These are phyloP conservation scores for Tylopilus subfusipes DNA, from an alignment of 768 basidiomycete species.

Conservation along the genomic window DNA sequence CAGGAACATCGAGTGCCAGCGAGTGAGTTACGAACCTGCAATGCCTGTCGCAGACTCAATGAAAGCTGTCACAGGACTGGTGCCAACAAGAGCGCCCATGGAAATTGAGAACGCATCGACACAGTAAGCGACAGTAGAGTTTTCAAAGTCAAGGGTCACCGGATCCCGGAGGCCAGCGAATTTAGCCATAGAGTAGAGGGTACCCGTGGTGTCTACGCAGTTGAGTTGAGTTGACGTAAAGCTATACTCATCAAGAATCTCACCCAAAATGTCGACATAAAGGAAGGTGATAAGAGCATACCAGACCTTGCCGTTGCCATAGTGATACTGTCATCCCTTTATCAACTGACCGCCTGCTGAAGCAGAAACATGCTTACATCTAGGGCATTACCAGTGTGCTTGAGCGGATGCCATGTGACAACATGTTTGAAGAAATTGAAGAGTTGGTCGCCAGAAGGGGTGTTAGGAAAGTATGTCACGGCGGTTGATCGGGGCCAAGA, in stretches of 20 bases:
- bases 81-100: conserved; percentile 77
- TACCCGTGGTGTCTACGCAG: conserved; percentile 49
- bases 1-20: not conserved
- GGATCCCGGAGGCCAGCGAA: conserved; percentile 86
- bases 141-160: conserved; percentile 83
- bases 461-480: conserved; percentile 82
- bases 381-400: conserved; percentile 60
- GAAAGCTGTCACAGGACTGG: conserved; percentile 78
- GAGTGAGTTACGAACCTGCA: conserved; percentile 42
- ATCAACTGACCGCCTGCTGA: conserved; percentile 1
- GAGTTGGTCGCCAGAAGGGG: conserved; percentile 57
- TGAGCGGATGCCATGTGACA: conserved; percentile 66
- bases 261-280: conserved; percentile 82
- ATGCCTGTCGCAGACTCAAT: conserved; percentile 84
- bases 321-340: conserved; percentile 38
- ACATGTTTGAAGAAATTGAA: conserved; percentile 87
- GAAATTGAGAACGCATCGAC: conserved; percentile 79
- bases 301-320: conserved; percentile 73
- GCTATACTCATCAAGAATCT: conserved; percentile 14
- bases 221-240: not conserved
- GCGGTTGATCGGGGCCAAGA: conserved; percentile 84
- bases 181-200: conserved; percentile 87
- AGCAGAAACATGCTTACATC: conserved; percentile 44
- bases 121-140: conserved; percentile 77
- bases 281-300: conserved; percentile 87